Conservation (phyloP, 2,329 filamentous ascomycete species). For the Macroventuria anomochaeta region DNA sequence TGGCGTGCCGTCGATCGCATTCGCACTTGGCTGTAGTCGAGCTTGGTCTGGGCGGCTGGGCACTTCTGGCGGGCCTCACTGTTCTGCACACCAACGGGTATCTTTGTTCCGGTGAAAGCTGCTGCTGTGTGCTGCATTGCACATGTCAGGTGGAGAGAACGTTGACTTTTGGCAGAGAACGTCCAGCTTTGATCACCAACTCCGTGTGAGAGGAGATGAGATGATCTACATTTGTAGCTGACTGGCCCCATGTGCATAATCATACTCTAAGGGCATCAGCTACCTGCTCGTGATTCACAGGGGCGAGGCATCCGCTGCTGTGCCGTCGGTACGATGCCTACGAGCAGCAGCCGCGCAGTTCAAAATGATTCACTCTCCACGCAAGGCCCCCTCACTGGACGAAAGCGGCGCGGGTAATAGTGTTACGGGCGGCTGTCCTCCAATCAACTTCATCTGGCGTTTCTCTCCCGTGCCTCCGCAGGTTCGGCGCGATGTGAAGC, state of each 20-base stretch:
- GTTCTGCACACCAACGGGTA: neutral
- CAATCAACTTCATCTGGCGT: slow-evolving; percentile 22
- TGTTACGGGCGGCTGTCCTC: slow-evolving; percentile 25
- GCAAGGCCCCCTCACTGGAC: slow-evolving; percentile 9
- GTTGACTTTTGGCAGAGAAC: neutral
- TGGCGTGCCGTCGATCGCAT: slow-evolving; percentile 25
- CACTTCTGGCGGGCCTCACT: neutral
- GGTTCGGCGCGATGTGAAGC: slow-evolving; percentile 18
- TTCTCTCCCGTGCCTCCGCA: slow-evolving; percentile 8
- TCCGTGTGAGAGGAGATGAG: slow-evolving; percentile 5
- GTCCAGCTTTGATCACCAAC: neutral
- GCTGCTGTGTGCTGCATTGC: slow-evolving; percentile 1
- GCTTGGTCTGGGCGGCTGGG: slow-evolving; percentile 7
- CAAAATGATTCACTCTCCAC: neutral
- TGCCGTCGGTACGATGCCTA: neutral
- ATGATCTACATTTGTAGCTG: slow-evolving; percentile 7
- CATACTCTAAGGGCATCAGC: slow-evolving; percentile 5
- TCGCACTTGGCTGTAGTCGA: slow-evolving; percentile 20
- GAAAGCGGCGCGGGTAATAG: slow-evolving; percentile 11
- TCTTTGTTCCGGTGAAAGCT: neutral
- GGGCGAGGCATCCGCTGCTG: neutral
- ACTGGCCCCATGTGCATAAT: slow-evolving; percentile 6
- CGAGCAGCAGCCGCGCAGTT: slow-evolving; percentile 7
- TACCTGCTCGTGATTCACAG: slow-evolving; percentile 1
- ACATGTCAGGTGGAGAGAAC: neutral